These are phyloP conservation scores for Roridomyces roridus DNA, from an alignment of 768 basidiomycete species.

Conservation along the genomic window DNA sequence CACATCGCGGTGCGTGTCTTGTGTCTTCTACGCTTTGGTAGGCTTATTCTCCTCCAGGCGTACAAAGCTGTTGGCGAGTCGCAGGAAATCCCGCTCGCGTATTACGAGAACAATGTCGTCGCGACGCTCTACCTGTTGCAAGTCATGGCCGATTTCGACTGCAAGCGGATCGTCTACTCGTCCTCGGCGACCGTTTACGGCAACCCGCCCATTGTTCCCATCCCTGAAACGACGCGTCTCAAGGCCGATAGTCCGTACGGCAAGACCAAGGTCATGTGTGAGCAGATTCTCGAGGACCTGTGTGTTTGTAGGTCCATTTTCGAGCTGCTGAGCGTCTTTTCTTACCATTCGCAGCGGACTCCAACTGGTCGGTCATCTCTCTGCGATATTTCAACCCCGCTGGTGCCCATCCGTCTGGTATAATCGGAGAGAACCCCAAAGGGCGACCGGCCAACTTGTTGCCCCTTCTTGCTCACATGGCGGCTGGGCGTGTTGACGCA, in stretches of 20 bases:
- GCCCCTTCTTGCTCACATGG: slow-evolving; percentile 94
- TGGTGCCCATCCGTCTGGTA: slow-evolving; percentile 96
- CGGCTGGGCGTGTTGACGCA: slow-evolving; percentile 83
- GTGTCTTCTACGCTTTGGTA: not conserved
- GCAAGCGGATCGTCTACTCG: slow-evolving; percentile 91
- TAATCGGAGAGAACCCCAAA: slow-evolving; percentile 95
- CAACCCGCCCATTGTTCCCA: slow-evolving; percentile 89
- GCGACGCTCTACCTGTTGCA: slow-evolving; percentile 88
- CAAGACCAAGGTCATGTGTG: slow-evolving; percentile 94
- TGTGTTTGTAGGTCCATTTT: too few relatives aligned
- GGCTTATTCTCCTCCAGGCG: slow-evolving; percentile 57
- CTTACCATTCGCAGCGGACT: too few relatives aligned
- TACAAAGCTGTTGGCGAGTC: slow-evolving; percentile 99
- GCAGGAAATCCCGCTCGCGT: slow-evolving; percentile 90
- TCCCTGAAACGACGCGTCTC: slow-evolving; percentile 89
- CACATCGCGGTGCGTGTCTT: slow-evolving; percentile 83
- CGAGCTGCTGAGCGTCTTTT: too few relatives aligned
- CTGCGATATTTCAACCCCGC: slow-evolving; percentile 99
- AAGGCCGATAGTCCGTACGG: slow-evolving; percentile 94
- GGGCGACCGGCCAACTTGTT: slow-evolving; percentile 95
- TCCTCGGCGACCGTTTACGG: slow-evolving; percentile 99
- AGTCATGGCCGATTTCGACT: slow-evolving; percentile 84
- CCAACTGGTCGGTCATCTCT: slow-evolving; percentile 81
- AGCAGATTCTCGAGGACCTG: slow-evolving; percentile 87
- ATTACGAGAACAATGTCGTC: slow-evolving; percentile 93